Base-by-base conservation (phyloP, 2,329 filamentous ascomycete genomes). In the Neofusicoccum umdonicola region DNA sequence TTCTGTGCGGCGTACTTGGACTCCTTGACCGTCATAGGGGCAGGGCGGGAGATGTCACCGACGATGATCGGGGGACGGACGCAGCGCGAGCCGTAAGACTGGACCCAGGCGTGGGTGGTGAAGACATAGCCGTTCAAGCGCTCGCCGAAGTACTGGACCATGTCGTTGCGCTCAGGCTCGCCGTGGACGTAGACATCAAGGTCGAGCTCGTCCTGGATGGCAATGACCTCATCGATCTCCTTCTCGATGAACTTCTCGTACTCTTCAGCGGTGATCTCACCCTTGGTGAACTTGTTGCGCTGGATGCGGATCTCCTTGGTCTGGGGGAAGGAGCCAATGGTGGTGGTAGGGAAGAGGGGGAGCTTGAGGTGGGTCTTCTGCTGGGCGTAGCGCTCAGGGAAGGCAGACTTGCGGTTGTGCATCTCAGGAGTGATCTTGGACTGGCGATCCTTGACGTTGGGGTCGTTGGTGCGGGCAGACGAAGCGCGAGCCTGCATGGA, bases 91-190 rank as follows among this genome's bases (percentile, higher is more conserved):
- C 95, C 95, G 82, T 99, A 99, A 74, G 88, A 92, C 87, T 99
- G 93, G 65, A 99, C 95, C 95, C 95, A 99, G 73, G 92, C 95
- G 84, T 97, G 91, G 80, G 94, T 98, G 79, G 95, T 99, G 88
- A 99, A 99, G 79, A 93, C 90, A 81, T 98, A 99, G 76, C 95
- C 95, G 75, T 96, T 88, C 69, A 99, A 87, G 76, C 92, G 91
- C 88, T 99, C 95, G 82, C 95, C 95, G 74, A 99, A 99, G 89
- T 97, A 99, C 84, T 99, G 95, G 62, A 99, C 95, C 95, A 99
- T 99, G 89, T 99, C 95, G 85, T 99, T 99, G 81, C 95, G 93
- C 88, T 99, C 95, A 67, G 95, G 95, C 87, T 99, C 95, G 79
- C 95, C 95, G 85, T 99, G 95, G 70, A 99, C 95, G 78, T 91